A percentile compares a stretch with the other conserved stretches of the same genome.
Conservation (phyloP, 2,329 filamentous ascomycete species). For the Harringtonia lauricola region DNA sequence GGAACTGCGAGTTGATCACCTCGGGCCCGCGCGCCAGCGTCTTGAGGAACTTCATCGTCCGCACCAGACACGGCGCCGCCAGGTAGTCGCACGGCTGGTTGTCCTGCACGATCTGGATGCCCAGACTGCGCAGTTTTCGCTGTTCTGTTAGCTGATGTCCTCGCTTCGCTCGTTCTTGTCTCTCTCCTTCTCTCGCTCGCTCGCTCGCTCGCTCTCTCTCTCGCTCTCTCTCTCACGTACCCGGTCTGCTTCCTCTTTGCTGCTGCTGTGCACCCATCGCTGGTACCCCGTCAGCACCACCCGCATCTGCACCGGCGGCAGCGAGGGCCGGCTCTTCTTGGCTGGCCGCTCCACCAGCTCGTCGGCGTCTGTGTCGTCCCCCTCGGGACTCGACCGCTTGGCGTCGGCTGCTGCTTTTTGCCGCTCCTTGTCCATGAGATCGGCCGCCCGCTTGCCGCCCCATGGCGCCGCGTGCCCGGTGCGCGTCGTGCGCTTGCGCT, state of each 20-base stretch:
- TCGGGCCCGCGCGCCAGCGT: constrained; percentile 72
- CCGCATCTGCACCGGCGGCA: constrained; percentile 58
- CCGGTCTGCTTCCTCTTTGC: constrained; percentile 69
- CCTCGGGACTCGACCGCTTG: constrained; percentile 15
- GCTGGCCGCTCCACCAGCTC: constrained; percentile 31
- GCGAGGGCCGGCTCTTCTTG: constrained; percentile 52
- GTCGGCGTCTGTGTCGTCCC: constrained; percentile 30
- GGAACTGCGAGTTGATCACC: constrained; percentile 66
- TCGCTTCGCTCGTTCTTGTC: not conserved
- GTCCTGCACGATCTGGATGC: constrained; percentile 71
- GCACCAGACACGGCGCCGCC: constrained; percentile 74
- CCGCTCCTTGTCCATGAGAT: constrained; percentile 43
- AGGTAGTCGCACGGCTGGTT: constrained; percentile 71
- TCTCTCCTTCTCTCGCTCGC: constrained; percentile 26
- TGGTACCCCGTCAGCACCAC: constrained; percentile 78
- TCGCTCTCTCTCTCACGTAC: no score
- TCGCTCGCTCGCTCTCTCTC: no score
- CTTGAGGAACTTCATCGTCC: constrained; percentile 88
- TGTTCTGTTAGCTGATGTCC: not conserved
- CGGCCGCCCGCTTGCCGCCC: constrained; percentile 52
- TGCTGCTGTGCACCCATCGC: constrained; percentile 63
- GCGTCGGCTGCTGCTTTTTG: constrained; percentile 32
- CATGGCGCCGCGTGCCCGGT: constrained; percentile 34
- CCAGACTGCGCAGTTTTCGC: constrained; percentile 72
- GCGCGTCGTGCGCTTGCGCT: constrained; percentile 63